Percentiles rank a stretch among this genome's conserved stretches.
Evolutionary conservation across 768 basidiomycete genomes (phyloP).

Genomic region (Tremella fuciformis): DNA sequence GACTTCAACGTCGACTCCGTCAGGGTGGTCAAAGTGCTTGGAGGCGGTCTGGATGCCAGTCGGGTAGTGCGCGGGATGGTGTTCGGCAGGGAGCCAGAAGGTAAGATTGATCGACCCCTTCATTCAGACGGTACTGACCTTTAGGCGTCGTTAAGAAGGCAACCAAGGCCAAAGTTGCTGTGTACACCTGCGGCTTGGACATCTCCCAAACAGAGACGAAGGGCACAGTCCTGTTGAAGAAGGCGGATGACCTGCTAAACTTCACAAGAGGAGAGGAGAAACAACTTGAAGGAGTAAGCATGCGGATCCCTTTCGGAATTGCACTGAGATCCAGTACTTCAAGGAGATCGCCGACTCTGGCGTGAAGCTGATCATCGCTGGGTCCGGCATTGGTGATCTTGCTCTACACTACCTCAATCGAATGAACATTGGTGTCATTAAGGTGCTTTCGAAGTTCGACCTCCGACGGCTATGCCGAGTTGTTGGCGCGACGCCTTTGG

Average conservation of each 20-base stretch:
- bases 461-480: constrained; percentile 90
- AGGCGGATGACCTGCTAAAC: constrained; percentile 93
- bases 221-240: constrained; percentile 93
- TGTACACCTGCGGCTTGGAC: constrained; percentile 90
- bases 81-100: constrained; percentile 92
- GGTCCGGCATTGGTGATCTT: constrained; percentile 88
- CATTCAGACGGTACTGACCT: constrained; percentile 6
- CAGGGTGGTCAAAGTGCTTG: constrained; percentile 97
- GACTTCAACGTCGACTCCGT: constrained; percentile 99
- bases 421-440: constrained; percentile 88
- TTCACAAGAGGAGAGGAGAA: constrained; percentile 95
- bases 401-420: constrained; percentile 95
- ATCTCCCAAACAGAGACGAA: constrained; percentile 97
- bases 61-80: constrained; percentile 96
- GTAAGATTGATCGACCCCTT: constrained; percentile 54
- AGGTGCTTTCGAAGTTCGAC: constrained; percentile 97
- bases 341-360: constrained; percentile 96
- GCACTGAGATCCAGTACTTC: constrained; percentile 65
- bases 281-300: constrained; percentile 78
- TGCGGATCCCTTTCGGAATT: no score
- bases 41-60: constrained; percentile 78
- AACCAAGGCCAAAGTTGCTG: constrained; percentile 83
- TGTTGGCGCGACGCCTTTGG: constrained; percentile 91
- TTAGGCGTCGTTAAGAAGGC: constrained; percentile 78
- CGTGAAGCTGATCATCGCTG: constrained; percentile 88